phyloP scores from a whole-genome alignment of 2,329 filamentous ascomycete species.

The Pseudocercospora crystallina region DNA sequence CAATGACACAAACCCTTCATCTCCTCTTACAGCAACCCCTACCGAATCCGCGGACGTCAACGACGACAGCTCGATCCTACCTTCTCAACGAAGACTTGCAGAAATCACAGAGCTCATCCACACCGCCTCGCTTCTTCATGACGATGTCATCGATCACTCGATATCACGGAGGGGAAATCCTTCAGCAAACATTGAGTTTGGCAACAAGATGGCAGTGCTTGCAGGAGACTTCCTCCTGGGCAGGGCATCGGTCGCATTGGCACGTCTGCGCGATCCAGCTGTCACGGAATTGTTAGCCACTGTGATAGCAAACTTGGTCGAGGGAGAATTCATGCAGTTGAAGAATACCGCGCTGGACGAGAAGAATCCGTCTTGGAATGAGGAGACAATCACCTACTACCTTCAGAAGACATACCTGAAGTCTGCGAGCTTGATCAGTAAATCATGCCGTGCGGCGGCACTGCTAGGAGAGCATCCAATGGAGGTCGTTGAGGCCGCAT shows the following conservation, averaged over 20 bases:
- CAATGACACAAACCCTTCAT: conserved; percentile 76
- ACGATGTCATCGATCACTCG: conserved; percentile 96
- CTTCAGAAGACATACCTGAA: conserved; percentile 98
- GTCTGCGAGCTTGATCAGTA: conserved; percentile 91
- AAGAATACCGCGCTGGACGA: conserved; percentile 94
- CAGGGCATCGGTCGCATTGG: conserved; percentile 87
- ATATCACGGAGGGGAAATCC: conserved; percentile 77
- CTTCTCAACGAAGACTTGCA: conserved; percentile 86
- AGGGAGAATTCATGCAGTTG: conserved; percentile 99
- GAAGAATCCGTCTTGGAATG: conserved; percentile 77
- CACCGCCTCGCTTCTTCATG: conserved; percentile 91
- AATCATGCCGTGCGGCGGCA: conserved; percentile 88
- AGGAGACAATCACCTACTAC: conserved; percentile 89
- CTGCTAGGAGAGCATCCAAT: conserved; percentile 75
- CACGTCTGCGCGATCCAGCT: conserved; percentile 85
- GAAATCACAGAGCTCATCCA: conserved; percentile 98
- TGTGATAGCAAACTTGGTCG: conserved; percentile 94
- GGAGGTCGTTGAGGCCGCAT: conserved; percentile 84
- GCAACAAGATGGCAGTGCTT: conserved; percentile 98
- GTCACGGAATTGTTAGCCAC: conserved; percentile 93
- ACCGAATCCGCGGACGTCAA: conserved; percentile 44
- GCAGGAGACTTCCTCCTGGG: conserved; percentile 96
- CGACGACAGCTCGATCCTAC: conserved; percentile 70
- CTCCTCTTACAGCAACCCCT: conserved; percentile 53
- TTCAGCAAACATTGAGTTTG: conserved; percentile 91